A percentile compares a stretch with the other conserved stretches of the same genome.
These are phyloP conservation scores for Apiospora pterosperma DNA, from an alignment of 2,329 filamentous ascomycete genomes.

Conservation along the genomic window DNA sequence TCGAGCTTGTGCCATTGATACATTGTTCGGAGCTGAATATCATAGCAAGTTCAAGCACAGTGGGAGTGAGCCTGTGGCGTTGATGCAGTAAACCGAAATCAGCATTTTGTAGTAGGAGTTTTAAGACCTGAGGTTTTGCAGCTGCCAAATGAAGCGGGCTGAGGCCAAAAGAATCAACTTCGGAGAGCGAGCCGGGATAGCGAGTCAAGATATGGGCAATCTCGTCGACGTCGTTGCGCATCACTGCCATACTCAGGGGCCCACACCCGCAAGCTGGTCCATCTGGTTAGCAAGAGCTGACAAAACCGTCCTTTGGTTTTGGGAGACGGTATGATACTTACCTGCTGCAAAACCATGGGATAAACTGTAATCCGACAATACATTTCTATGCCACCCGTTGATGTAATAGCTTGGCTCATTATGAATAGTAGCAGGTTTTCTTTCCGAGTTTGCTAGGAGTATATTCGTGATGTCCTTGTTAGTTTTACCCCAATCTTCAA, in stretches of 20 bases:
- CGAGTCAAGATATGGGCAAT: conserved; percentile 2
- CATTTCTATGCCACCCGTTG: too few species aligned
- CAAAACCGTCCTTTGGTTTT: accelerated
- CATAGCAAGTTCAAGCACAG: neutral
- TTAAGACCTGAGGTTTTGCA: neutral
- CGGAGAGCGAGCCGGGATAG: conserved; percentile 1
- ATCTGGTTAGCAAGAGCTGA: neutral
- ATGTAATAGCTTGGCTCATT: neutral
- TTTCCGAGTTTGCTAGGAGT: neutral
- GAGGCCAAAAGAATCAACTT: conserved; percentile 2
- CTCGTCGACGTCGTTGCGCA: neutral
- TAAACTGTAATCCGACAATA: neutral
- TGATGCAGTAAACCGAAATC: neutral
- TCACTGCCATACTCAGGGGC: conserved; percentile 6
- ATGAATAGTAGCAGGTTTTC: neutral
- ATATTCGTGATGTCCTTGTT: neutral
- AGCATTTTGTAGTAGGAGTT: neutral
- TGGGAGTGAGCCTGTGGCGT: neutral
- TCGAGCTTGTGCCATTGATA: neutral
- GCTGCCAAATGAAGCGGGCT: conserved; percentile 5
- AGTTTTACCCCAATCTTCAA: neutral
- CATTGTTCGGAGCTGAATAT: neutral
- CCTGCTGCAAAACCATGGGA: conserved; percentile 5
- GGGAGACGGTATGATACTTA: too few species aligned
- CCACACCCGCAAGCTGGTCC: conserved; percentile 6